Conservation (phyloP, 2,329 filamentous ascomycete genomes). For the Talaromyces albobiverticillius region DNA sequence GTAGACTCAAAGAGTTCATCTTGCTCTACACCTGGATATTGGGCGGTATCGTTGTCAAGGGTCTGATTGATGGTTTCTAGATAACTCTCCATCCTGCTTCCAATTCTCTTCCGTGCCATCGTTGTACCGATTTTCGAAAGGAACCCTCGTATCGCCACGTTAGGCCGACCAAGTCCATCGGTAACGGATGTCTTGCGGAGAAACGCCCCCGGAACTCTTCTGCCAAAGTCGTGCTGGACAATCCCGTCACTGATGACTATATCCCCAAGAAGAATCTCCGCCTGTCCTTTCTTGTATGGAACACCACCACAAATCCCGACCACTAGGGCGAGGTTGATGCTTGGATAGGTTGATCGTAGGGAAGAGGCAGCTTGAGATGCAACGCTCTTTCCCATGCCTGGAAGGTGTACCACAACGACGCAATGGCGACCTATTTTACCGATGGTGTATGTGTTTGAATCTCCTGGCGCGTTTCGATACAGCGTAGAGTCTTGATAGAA, state of each 20-base stretch:
- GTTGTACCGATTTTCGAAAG: background rate
- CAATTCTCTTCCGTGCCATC: too few relatives aligned
- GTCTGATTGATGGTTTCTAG: too few relatives aligned
- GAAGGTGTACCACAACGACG: background rate
- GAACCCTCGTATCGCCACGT: conserved; percentile 1
- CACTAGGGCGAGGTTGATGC: background rate
- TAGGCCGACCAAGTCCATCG: too few relatives aligned
- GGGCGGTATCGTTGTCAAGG: too few relatives aligned
- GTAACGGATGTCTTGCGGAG: too few relatives aligned
- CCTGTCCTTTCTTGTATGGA: background rate
- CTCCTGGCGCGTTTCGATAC: background rate
- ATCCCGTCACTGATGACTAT: conserved; percentile 26
- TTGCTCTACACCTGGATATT: conserved; percentile 18
- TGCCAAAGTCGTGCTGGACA: conserved; percentile 27
- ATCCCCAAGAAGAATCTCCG: conserved; percentile 24
- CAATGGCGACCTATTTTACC: background rate
- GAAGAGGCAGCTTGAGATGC: background rate
- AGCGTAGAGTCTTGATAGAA: background rate
- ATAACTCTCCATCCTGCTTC: too few relatives aligned
- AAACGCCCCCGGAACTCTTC: conserved; percentile 22
- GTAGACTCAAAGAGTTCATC: conserved; percentile 19
- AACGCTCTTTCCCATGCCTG: background rate
- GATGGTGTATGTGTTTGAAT: background rate
- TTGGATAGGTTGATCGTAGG: background rate
- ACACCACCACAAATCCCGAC: conserved; percentile 3